Evolutionary conservation across 352 stramenopile species (phyloP).

Genomic region (Phytophthora pinifolia): DNA sequence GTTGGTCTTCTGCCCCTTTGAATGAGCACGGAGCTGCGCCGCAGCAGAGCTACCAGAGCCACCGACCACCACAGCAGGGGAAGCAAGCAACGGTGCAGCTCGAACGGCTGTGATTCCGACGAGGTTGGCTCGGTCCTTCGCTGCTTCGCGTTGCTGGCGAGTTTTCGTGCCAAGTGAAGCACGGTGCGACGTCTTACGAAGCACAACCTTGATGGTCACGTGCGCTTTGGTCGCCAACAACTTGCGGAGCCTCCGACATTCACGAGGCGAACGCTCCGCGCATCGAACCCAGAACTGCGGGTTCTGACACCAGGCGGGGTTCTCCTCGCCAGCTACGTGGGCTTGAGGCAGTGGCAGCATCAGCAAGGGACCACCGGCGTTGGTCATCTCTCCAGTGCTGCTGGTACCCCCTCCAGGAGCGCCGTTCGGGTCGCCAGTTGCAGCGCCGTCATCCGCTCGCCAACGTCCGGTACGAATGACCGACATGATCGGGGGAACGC

Average conservation of each 20-base stretch:
- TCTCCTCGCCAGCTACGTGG: conserved; percentile 47
- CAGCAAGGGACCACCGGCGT: conserved; percentile 73
- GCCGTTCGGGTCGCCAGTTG: conserved; percentile 36
- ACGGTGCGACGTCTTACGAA: conserved; percentile 72
- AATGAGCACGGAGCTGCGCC: conserved; percentile 41
- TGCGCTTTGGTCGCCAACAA: conserved; percentile 37
- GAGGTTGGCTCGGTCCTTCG: conserved; percentile 60
- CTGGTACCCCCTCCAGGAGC: conserved; percentile 25
- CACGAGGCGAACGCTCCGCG: conserved; percentile 26
- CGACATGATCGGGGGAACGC: conserved; percentile 63
- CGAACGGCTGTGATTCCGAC: conserved; percentile 63
- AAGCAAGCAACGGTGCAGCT: conserved; percentile 4
- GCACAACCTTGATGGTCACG: conserved; percentile 71
- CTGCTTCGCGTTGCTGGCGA: conserved; percentile 50
- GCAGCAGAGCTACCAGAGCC: conserved; percentile 26
- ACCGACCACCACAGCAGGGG: conserved; percentile 14
- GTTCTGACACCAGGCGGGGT: conserved; percentile 83
- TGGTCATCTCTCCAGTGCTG: conserved; percentile 53
- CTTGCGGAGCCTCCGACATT: conserved; percentile 17
- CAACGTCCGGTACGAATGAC: conserved; percentile 67
- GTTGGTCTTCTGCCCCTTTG: conserved; percentile 62
- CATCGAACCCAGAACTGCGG: conserved; percentile 87
- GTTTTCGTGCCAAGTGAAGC: conserved; percentile 36
- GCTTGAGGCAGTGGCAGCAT: conserved; percentile 34
- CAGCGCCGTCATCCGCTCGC: conserved; percentile 42